Evolutionary conservation across 2,329 filamentous ascomycete species (phyloP).

Genomic region (Cordyceps cateniannulata): DNA sequence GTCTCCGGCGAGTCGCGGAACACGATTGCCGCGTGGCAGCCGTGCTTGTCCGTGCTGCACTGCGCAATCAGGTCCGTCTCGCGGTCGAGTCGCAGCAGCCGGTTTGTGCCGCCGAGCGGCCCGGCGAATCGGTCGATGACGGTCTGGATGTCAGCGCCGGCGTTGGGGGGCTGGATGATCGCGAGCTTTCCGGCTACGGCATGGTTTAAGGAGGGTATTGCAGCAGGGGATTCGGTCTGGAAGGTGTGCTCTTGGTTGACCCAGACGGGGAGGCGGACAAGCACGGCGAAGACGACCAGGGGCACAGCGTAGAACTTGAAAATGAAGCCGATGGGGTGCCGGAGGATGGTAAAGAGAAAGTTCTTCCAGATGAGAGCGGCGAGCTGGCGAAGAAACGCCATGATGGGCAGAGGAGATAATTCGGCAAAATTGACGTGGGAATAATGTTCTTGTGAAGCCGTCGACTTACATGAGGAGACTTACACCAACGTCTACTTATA

Average conservation of each 20-base stretch:
- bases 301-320: constrained; percentile 22
- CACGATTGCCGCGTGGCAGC: constrained; percentile 23
- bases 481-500: not conserved
- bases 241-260: constrained; percentile 11
- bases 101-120: constrained; percentile 15
- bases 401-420: not conserved
- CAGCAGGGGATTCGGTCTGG: constrained; percentile 16
- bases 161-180: constrained; percentile 18
- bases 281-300: constrained; percentile 23
- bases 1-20: constrained; percentile 26
- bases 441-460: not conserved
- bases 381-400: constrained; percentile 13
- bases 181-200: constrained; percentile 21
- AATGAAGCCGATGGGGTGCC: constrained; percentile 20
- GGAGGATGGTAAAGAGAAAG: constrained; percentile 18
- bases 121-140: constrained; percentile 21
- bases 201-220: constrained; percentile 18
- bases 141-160: constrained; percentile 20
- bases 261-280: constrained; percentile 24
- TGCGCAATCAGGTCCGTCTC: constrained; percentile 14
- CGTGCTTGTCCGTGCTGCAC: constrained; percentile 22
- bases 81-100: constrained; percentile 16
- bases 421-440: too few relatives aligned
- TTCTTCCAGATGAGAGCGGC: constrained; percentile 20
- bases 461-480: not conserved